phyloP scores from a whole-genome alignment of 78 protist genomes.

The Dictyostelium capitatum region DNA sequence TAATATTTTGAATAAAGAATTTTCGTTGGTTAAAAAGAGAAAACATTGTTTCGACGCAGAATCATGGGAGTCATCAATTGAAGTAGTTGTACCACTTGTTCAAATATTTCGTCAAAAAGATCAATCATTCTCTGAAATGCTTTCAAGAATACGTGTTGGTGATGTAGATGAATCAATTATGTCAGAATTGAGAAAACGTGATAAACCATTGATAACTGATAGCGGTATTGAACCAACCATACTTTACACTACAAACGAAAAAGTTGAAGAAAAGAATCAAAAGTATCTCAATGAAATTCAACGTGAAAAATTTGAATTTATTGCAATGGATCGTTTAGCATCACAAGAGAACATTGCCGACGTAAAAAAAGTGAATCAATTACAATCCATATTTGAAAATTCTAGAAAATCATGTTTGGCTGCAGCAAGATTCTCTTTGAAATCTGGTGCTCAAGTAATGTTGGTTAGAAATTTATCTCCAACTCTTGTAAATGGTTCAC shows the following conservation, averaged over 20 bases:
- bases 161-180: constrained; percentile 9
- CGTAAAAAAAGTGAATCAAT: background rate
- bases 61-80: constrained; percentile 41
- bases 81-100: constrained; percentile 8
- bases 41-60: constrained; percentile 64
- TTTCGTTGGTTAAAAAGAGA: constrained; percentile 13
- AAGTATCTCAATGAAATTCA: background rate
- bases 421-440: constrained; percentile 22
- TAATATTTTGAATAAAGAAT: background rate
- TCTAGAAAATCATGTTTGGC: constrained; percentile 63
- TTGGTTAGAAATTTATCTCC: constrained; percentile 46
- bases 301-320: constrained; percentile 2
- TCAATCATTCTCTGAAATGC: constrained; percentile 17
- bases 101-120: constrained; percentile 63
- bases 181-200: background rate
- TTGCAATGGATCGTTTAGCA: constrained; percentile 36
- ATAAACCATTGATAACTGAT: background rate
- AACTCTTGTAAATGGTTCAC: constrained; percentile 48
- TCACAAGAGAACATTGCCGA: background rate
- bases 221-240: constrained; percentile 65
- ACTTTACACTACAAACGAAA: constrained; percentile 38
- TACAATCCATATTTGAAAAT: constrained; percentile 44
- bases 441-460: constrained; percentile 84
- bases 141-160: constrained; percentile 34
- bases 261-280: constrained; percentile 47